Evolutionary conservation across 2,329 filamentous ascomycete species (phyloP), one percentile per base, ranked within the genome.

Genomic region (Alternaria hordeiaustralica): DNA sequence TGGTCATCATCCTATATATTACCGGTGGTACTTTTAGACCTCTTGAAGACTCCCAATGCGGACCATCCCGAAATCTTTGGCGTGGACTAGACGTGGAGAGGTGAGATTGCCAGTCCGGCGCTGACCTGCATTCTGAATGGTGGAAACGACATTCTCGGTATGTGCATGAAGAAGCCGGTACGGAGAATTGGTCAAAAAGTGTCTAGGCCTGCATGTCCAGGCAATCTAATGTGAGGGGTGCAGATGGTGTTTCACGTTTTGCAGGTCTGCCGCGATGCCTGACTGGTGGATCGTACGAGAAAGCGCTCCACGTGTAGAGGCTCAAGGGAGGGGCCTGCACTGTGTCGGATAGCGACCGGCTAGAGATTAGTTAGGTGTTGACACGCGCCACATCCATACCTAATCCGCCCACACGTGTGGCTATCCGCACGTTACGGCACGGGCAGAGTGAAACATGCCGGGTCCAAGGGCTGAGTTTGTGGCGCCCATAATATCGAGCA

Each of bases 161-260:
- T 23, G 47, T 58, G 33, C 26, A 56, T 57, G 25, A 21, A 46
- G 41, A 20, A 41, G 45, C 45, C 58, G 45, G n/a, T 55, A 60
- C 61, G 61, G 61, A 63, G 57, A 56, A 60, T 60, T 60, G 36
- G 44, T 45, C n/a, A n/a, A 41, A 25, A 13, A 43, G 43, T 41
- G 45, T 41, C 36, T 49, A 51, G 33, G 23, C 45, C 9, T 45
- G 33, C 12, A 50, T 55, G 23, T 30, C 30, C 25, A 49, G 56
- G 30, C 36, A 56, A 60, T 59, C 56, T 60, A 56, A 41, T 28
- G 59, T 55, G 46, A 51, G 53, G 33, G 28, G 21, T 11, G n/a
- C n/a, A 45, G 6, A 11, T 50, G 60, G 44, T 47, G 55, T 63
- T 60, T 59, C 55, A 62, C 13, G 43, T 54, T 10, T 20, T 18